phyloP scores from a whole-genome alignment of 2,329 filamentous ascomycete genomes.

The Pyrenophora seminiperda region DNA sequence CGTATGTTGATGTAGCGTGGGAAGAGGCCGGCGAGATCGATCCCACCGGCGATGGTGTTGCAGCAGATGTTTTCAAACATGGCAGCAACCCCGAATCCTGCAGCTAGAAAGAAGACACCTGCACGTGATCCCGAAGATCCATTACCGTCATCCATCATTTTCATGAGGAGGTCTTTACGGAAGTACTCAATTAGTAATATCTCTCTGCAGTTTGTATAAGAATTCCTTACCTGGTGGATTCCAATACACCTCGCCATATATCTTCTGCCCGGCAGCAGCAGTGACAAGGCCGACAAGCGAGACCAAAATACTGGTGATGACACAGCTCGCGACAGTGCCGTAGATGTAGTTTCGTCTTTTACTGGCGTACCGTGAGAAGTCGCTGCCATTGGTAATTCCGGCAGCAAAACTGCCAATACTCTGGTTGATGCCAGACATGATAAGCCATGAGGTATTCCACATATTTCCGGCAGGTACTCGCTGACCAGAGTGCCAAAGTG shows the following conservation, averaged over 20 bases:
- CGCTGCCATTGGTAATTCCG: conserved; percentile 52
- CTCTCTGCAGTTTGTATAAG: too few species aligned
- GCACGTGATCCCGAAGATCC: conserved; percentile 47
- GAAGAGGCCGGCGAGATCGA: conserved; percentile 45
- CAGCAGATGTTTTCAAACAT: conserved; percentile 52
- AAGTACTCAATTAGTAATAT: too few species aligned
- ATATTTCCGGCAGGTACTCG: conserved; percentile 42
- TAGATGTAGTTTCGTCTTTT: conserved; percentile 45
- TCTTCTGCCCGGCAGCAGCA: conserved; percentile 48
- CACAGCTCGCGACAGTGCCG: conserved; percentile 50
- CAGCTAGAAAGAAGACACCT: conserved; percentile 45
- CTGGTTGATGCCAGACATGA: conserved; percentile 55
- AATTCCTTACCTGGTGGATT: conserved; percentile 44
- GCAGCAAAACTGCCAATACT: conserved; percentile 50
- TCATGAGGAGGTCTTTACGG: conserved; percentile 47
- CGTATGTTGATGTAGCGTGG: conserved; percentile 45
- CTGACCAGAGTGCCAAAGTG: conserved; percentile 49
- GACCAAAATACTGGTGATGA: conserved; percentile 51
- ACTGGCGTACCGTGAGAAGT: conserved; percentile 53
- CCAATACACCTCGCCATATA: conserved; percentile 47
- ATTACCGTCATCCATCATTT: conserved; percentile 53
- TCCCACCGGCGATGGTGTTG: conserved; percentile 44
- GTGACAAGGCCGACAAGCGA: conserved; percentile 52
- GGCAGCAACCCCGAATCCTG: conserved; percentile 44
- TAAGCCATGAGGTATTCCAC: conserved; percentile 53